Evolutionary conservation across 768 basidiomycete species (phyloP).

Genomic region (Suillus hirtellus): DNA sequence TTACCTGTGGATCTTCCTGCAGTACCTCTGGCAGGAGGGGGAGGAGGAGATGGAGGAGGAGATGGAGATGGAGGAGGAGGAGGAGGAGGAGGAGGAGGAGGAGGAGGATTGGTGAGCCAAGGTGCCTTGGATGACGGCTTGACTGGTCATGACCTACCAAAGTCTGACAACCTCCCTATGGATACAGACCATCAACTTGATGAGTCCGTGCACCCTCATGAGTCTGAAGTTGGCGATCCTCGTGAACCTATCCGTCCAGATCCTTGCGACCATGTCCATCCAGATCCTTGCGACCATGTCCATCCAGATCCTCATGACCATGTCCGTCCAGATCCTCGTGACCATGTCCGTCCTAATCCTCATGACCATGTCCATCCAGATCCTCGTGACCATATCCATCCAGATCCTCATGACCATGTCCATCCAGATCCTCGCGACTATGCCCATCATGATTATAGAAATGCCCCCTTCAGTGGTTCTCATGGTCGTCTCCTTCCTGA

Average conservation of each 20-base stretch:
- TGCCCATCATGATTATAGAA: too few species aligned
- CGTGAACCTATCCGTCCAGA: neutral
- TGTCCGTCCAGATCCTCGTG: too few species aligned
- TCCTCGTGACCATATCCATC: too few species aligned
- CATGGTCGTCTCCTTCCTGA: too few species aligned
- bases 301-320: too few species aligned
- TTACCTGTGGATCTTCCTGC: neutral
- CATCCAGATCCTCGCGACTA: too few species aligned
- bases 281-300: too few species aligned
- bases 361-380: too few species aligned
- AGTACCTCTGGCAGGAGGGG: neutral
- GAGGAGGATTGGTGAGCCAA: neutral
- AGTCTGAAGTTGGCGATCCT: neutral
- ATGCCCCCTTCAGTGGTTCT: too few species aligned
- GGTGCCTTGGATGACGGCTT: neutral
- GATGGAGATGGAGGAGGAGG: neutral
- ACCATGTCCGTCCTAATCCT: too few species aligned
- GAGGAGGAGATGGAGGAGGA: neutral
- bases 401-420: too few species aligned
- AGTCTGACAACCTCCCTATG: neutral
- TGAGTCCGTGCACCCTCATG: neutral
- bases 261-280: too few species aligned
- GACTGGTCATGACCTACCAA: neutral
- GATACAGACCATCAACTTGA: neutral
- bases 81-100: neutral